These are phyloP conservation scores for Clohesyomyces aquaticus DNA, from an alignment of 495 filamentous ascomycete genomes.

Conservation along the genomic window DNA sequence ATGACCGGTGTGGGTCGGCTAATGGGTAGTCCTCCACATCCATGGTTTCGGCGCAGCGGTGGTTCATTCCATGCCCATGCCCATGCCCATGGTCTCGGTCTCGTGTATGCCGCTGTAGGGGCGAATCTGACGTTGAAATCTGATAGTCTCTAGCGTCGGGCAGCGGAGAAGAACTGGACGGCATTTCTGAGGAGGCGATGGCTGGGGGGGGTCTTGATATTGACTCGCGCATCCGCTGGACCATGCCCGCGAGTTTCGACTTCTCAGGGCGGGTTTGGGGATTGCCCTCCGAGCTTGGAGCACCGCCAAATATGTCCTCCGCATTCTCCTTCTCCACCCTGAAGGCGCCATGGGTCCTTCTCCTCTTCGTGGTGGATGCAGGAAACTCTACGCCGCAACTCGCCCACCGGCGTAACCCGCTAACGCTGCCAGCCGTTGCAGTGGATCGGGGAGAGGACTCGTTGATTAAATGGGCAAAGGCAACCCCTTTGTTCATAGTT, in stretches of 20 bases:
- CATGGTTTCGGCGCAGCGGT: constrained; percentile 13
- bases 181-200: constrained; percentile 27
- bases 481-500: constrained; percentile 31
- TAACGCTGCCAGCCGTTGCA: constrained; percentile 42
- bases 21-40: constrained; percentile 14
- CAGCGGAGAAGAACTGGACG: constrained; percentile 61
- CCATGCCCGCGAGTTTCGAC: constrained; percentile 63
- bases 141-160: constrained; percentile 49
- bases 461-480: constrained; percentile 45
- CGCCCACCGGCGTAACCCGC: constrained; percentile 47
- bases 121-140: constrained; percentile 53
- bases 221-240: constrained; percentile 70
- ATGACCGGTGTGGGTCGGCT: not conserved
- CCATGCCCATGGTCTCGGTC: constrained; percentile 26
- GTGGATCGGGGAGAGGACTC: constrained; percentile 47
- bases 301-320: constrained; percentile 55
- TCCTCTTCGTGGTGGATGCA: constrained; percentile 54
- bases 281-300: constrained; percentile 46
- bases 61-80: not conserved
- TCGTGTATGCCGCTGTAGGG: constrained; percentile 51
- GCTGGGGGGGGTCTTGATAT: constrained; percentile 46
- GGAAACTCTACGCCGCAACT: constrained; percentile 76
- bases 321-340: constrained; percentile 27
- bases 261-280: constrained; percentile 53
- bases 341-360: constrained; percentile 48